Conservation (phyloP, 306 rosid genomes). For the Ammopiptanthus mongolicus region DNA sequence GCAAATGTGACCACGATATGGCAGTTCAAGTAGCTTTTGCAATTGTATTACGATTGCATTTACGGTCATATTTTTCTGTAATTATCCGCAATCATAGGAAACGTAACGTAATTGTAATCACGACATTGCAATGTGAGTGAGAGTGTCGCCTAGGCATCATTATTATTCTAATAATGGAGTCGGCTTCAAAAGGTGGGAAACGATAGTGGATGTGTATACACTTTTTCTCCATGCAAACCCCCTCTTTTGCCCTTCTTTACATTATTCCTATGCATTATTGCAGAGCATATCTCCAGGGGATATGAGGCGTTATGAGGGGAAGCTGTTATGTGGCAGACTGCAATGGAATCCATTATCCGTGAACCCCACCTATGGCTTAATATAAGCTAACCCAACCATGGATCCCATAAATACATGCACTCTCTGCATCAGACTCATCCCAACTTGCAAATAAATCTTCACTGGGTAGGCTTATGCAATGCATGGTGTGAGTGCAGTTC, state of each 20-base stretch:
- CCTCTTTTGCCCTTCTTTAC: constrained; percentile 45
- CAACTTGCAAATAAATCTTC: constrained; percentile 40
- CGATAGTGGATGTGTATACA: constrained; percentile 16
- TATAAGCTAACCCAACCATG: background rate
- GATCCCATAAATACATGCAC: background rate
- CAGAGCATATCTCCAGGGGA: constrained; percentile 36
- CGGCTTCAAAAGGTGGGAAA: constrained; percentile 21
- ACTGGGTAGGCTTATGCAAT: constrained; percentile 19
- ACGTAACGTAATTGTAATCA: too few relatives aligned
- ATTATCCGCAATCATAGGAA: too few relatives aligned
- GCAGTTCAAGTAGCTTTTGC: too few relatives aligned
- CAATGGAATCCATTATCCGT: constrained; percentile 29
- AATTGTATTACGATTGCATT: too few relatives aligned
- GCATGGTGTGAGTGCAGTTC: background rate
- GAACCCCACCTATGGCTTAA: constrained; percentile 4
- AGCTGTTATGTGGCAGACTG: constrained; percentile 49
- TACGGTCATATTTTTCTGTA: too few relatives aligned
- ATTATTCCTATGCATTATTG: constrained; percentile 71
- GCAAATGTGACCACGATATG: too few relatives aligned
- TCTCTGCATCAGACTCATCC: background rate
- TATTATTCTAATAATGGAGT: too few relatives aligned
- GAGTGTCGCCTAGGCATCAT: too few relatives aligned
- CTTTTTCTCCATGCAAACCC: constrained; percentile 9
- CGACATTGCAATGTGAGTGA: too few relatives aligned
- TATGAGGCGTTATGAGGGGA: constrained; percentile 64